Evolutionary conservation across 345 rosid species (phyloP), one percentile per base, ranked within the genome.

Genomic region (Eucalyptus paniculata): DNA sequence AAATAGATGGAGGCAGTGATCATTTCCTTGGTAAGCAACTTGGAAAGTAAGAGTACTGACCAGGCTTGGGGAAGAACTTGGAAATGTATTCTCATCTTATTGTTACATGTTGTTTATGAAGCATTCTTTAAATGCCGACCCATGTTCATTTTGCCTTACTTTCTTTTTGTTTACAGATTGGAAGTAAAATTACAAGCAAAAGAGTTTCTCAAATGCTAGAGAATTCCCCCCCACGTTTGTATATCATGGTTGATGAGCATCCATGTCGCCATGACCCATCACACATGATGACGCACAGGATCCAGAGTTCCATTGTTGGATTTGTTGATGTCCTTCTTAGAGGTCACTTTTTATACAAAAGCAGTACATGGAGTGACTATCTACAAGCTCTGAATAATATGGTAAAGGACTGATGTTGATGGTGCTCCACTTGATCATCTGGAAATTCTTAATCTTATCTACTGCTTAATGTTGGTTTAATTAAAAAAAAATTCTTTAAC

Each of bases 221-320:
- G 94, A 93, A 95, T 81, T 91, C 92, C 90, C 94, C 88, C 89
- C 98, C 97, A 40, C 94, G 91, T 92, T 89, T 96, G 60, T 96
- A 96, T 90, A 94, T 97, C 90, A 89, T 97, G 94, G 96, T 97
- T 80, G 98, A 96, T 77, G 90, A 93, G 88, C 99, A 97, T 90
- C 96, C 98, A 40, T 93, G 89, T 88, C 96, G 99, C 89, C 98
- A 97, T 88, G 99, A 97, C 93, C 99, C 99, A 86, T 97, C 96
- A 85, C 99, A 97, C 92, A 89, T 94, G 90, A 97, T 97, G 67
- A 95, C 99, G 54, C 98, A 97, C 92, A 96, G 98, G 93, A 94
- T 97, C 89, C 97, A 97, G 86, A 92, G 98, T 92, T 94, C 94
- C 86, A 86, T 96, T 88, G 88, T 92, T 89, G 94, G 94, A 86